phyloP scores from a whole-genome alignment of 768 basidiomycete species.

The Pulveroboletus sp. region DNA sequence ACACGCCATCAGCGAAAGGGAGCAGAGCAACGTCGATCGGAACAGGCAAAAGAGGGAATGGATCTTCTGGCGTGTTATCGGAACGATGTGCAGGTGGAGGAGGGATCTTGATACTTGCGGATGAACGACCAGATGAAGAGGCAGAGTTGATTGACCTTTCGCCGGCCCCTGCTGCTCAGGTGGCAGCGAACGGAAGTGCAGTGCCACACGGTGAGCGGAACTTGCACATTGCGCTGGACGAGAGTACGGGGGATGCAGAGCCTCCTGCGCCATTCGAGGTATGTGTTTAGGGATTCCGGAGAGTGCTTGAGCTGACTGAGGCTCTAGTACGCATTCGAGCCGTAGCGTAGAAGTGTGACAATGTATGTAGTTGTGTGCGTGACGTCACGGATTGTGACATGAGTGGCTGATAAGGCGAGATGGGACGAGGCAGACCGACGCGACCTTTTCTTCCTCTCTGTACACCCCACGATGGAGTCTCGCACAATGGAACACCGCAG shows the following conservation, averaged over 20 bases:
- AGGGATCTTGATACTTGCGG: constrained; percentile 82
- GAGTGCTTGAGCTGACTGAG: constrained; percentile 18
- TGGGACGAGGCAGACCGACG: constrained; percentile 7
- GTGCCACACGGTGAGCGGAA: constrained; percentile 30
- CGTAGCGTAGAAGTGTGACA: background rate
- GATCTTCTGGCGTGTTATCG: constrained; percentile 36
- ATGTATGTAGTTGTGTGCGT: constrained; percentile 1
- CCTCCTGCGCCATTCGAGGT: constrained; percentile 86
- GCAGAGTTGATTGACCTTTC: constrained; percentile 70
- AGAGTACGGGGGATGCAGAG: constrained; percentile 67
- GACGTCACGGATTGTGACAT: constrained; percentile 23
- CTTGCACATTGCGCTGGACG: constrained; percentile 67
- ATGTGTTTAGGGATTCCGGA: constrained; percentile 24
- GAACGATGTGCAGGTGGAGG: constrained; percentile 77
- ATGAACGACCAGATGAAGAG: constrained; percentile 66
- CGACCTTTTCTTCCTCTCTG: constrained; percentile 8
- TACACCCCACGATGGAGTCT: constrained; percentile 43
- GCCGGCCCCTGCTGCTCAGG: constrained; percentile 33
- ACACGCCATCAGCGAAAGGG: constrained; percentile 31
- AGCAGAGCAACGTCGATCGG: constrained; percentile 29
- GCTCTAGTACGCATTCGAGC: constrained; percentile 69
- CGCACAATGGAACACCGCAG: constrained; percentile 75
- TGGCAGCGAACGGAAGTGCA: constrained; percentile 27
- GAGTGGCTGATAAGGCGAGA: constrained; percentile 24
- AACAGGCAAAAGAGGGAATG: constrained; percentile 30